Evolutionary conservation across 257 asterid genomes (phyloP), one percentile per base, ranked within the genome.

Genomic region (Ophiorrhiza pumila): DNA sequence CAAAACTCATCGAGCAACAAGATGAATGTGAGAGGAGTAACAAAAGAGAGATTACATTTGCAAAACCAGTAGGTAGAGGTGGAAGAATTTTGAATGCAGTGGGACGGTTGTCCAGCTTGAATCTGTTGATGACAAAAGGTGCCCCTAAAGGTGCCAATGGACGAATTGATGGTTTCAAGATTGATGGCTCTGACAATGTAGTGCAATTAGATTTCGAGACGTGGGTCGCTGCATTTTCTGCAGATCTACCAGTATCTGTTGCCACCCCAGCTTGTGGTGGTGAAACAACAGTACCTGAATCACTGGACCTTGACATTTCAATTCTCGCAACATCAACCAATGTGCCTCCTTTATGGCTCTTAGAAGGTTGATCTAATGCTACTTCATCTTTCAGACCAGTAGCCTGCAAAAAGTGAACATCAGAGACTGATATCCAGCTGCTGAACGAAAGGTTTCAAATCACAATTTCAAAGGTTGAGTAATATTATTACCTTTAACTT

Each of bases 81-180:
- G 96, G 81, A 75, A 80, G 73, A 72, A 95, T 82, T 77, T 81
- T 90, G 90, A 95, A 92, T 59, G 91, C 66, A n/a, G 92, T 87
- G 74, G 99, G 93, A 5, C 97, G 96, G 87, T 92, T 92, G 86
- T 95, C 99, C 80, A 92, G 87, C 84, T 87, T 92, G 86, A 84
- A 92, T 81, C 97, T 91, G 80, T 86, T 90, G 69, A 71, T 80
- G 73, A 74, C 77, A 63, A 85, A 83, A 29, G 93, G 91, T 74
- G 83, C 73, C 74, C 90, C 93, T 17, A 34, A 39, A 74, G 89
- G 83, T 49, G 87, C 85, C 77, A 67, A 77, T n/a, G 90, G 87
- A 75, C 85, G 97, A 73, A 81, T 70, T 75, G 88, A 79, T 23
- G 85, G 86, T 78, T 83, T 80, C 67, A 79, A 57, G 63, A 71